Evolutionary conservation across 805 yeast species (phyloP), one percentile per base, ranked within the genome.

Genomic region (Zygoascus ofunaensis): DNA sequence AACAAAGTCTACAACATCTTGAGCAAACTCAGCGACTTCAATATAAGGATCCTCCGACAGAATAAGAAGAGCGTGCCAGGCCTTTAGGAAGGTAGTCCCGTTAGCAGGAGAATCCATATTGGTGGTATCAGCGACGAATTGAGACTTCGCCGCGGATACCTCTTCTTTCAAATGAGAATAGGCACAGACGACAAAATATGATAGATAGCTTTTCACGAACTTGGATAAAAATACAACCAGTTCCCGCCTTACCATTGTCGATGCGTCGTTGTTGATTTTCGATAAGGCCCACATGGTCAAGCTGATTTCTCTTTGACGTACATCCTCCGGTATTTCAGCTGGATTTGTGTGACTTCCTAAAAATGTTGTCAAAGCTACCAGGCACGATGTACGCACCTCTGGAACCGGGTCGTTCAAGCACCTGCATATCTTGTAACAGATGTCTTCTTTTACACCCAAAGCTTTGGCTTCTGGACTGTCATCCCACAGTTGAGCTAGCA

Each of bases 211-310:
- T 46, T 73, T 63, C 10, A 87, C 82, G 58, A 86, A 79, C 38
- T 79, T 75, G 33, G 92, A 82, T 44, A 87, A 73, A 55, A 84
- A 84, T 21, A 80, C 79, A 4, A 84, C 77, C 7, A 86, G 74
- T 59, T 92, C 97, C 50, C 87, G 79, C 46, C 98, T 68, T 1
- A 92, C 96, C 52, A 90, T 65, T 0, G 95, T 78, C 0, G 95
- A 84, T 0, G 95, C 97, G 63, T 92, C 97, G 38, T 83, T 81
- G 2, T 87, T 72, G 24, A 85, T 63, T 12, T 76, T 69, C 24
- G 89, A 60, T 0, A 87, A 76, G 0, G 80, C 76, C 5, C 30
- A 24, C 47, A 79, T 73, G 1, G 94, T 85, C 32, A 87, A 66
- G 43, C 74, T 74, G 18, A 82, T 67, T 54, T 87, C 94, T 54